phyloP scores from a whole-genome alignment of 2,329 filamentous ascomycete species.

The Penicillium sp. region DNA sequence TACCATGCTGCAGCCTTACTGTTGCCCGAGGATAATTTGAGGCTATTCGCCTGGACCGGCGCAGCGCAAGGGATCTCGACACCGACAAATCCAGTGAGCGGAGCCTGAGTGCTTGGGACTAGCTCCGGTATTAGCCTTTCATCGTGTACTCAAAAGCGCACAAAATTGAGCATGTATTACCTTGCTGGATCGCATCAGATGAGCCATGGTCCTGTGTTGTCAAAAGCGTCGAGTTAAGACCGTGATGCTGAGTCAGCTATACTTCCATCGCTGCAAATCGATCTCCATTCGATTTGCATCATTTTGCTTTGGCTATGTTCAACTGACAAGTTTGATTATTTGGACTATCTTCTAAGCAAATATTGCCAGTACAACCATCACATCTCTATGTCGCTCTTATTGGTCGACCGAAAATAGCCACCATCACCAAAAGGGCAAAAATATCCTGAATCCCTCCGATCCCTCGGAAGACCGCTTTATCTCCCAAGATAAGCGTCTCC shows the following conservation, averaged over 20 bases:
- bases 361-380: background rate
- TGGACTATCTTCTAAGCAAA: background rate
- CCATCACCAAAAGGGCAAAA: slow-evolving; percentile 13
- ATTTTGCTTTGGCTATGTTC: background rate
- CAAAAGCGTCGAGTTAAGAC: background rate
- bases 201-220: slow-evolving; percentile 2
- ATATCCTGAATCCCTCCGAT: slow-evolving; percentile 2
- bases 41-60: slow-evolving; percentile 1
- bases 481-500: slow-evolving; percentile 12
- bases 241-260: slow-evolving; percentile 3
- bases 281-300: background rate
- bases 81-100: background rate
- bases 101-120: background rate
- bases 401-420: background rate
- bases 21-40: background rate
- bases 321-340: background rate
- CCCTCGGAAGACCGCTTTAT: background rate
- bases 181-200: slow-evolving; percentile 3
- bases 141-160: too few relatives aligned
- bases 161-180: background rate
- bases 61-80: background rate
- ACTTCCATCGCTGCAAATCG: background rate
- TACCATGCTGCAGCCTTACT: slow-evolving; percentile 6
- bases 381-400: background rate
- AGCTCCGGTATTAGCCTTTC: background rate